Evolutionary conservation across 108 stramenopile species (phyloP).

Genomic region (Cyclostephanos tholiformis): DNA sequence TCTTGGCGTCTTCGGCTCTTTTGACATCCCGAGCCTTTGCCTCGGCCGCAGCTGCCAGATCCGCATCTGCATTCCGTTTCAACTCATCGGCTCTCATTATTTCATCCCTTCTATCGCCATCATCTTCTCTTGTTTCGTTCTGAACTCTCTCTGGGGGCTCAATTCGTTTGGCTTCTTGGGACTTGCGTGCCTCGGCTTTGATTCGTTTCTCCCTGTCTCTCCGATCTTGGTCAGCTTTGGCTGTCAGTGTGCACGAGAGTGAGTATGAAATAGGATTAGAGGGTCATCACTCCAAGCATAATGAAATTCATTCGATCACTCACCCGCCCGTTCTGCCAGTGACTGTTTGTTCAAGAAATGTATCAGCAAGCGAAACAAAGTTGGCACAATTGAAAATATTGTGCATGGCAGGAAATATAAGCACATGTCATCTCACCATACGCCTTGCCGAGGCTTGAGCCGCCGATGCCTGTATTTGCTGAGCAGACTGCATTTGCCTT

Average conservation of each 20-base stretch:
- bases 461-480: constrained; percentile 12
- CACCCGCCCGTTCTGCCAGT: constrained; percentile 13
- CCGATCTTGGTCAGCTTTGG: constrained; percentile 18
- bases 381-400: background rate
- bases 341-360: background rate
- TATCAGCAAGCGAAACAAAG: background rate
- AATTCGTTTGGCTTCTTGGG: constrained; percentile 4
- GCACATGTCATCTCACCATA: background rate
- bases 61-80: constrained; percentile 10
- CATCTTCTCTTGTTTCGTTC: background rate
- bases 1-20: background rate
- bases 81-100: constrained; percentile 6
- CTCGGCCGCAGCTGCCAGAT: constrained; percentile 12
- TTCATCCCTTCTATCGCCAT: background rate
- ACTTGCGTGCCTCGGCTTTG: constrained; percentile 13
- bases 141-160: background rate
- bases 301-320: background rate
- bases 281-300: background rate
- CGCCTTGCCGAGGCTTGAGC: constrained; percentile 12
- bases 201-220: constrained; percentile 2
- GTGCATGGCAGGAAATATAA: background rate
- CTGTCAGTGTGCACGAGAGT: background rate
- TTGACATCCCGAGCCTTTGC: background rate
- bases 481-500: background rate
- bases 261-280: background rate